phyloP scores from a whole-genome alignment of 148 eudicot species.

The Rheum nobile region DNA sequence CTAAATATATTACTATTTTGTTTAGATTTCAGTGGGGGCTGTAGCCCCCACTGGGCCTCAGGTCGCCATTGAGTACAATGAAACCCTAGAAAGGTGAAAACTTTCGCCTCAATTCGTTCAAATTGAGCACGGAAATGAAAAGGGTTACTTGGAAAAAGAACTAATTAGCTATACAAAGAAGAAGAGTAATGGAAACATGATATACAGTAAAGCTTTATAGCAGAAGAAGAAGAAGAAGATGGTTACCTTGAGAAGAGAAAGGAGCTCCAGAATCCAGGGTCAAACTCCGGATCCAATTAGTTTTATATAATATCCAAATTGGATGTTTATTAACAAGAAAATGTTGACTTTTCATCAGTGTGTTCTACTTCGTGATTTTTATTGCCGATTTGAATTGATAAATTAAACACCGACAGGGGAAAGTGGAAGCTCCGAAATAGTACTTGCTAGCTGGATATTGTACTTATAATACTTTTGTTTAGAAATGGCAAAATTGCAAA shows the following conservation, averaged over 20 bases:
- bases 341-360: neutral
- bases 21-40: no score
- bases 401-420: neutral
- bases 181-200: neutral
- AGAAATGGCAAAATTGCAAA: no score
- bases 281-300: neutral
- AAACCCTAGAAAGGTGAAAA: no score
- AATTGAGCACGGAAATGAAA: neutral
- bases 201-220: neutral
- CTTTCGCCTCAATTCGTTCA: neutral
- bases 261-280: neutral
- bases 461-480: neutral
- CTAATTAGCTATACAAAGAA: neutral
- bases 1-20: no score
- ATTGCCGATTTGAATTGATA: neutral
- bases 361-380: no score
- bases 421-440: neutral
- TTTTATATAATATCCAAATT: neutral
- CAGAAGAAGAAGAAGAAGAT: neutral
- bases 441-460: neutral
- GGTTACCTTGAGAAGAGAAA: constrained; percentile 1
- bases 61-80: no score
- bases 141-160: neutral
- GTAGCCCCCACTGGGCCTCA: no score
- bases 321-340: neutral